Percentiles rank a stretch among this genome's conserved stretches.
phyloP scores from a whole-genome alignment of 1,284 basidiomycete genomes.

The Singerocomus inundabilis region DNA sequence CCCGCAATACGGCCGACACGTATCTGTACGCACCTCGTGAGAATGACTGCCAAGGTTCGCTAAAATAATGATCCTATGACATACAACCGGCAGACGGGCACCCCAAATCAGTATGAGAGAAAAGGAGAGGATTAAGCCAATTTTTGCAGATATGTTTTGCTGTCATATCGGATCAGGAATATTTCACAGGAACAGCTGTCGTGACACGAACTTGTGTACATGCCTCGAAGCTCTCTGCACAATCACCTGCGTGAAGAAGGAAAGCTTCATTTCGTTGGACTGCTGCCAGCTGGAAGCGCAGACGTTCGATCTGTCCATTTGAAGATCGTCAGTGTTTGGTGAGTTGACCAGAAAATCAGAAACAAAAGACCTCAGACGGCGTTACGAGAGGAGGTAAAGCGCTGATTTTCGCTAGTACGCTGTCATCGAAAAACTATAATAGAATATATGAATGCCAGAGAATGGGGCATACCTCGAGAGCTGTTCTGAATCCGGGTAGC shows the following conservation, averaged over 20 bases:
- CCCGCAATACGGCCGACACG: slow-evolving; percentile 92
- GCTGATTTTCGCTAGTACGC: slow-evolving; percentile 75
- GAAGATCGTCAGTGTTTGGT: slow-evolving; percentile 9
- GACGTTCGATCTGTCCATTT: slow-evolving; percentile 72
- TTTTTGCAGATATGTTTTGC: slow-evolving; percentile 92
- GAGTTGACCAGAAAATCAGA: background rate
- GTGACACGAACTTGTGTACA: slow-evolving; percentile 67
- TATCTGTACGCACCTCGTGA: slow-evolving; percentile 46
- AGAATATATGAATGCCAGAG: background rate
- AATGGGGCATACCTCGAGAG: slow-evolving; percentile 31
- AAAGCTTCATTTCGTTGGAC: slow-evolving; percentile 91
- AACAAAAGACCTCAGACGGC: slow-evolving; percentile 70
- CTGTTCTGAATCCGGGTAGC: slow-evolving; percentile 37
- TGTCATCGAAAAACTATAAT: slow-evolving; percentile 28
- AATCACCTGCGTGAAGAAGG: slow-evolving; percentile 95
- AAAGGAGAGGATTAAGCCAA: slow-evolving; percentile 93
- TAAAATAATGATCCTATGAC: background rate
- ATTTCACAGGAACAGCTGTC: background rate
- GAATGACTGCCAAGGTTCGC: background rate
- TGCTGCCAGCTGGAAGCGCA: slow-evolving; percentile 74
- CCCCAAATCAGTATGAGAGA: slow-evolving; percentile 95
- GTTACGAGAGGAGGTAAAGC: slow-evolving; percentile 86
- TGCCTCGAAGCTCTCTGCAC: slow-evolving; percentile 91
- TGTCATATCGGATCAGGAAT: slow-evolving; percentile 31
- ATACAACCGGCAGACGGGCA: slow-evolving; percentile 82